Evolutionary conservation across 2,329 filamentous ascomycete genomes (phyloP).

Genomic region (Xylariaceae sp.): DNA sequence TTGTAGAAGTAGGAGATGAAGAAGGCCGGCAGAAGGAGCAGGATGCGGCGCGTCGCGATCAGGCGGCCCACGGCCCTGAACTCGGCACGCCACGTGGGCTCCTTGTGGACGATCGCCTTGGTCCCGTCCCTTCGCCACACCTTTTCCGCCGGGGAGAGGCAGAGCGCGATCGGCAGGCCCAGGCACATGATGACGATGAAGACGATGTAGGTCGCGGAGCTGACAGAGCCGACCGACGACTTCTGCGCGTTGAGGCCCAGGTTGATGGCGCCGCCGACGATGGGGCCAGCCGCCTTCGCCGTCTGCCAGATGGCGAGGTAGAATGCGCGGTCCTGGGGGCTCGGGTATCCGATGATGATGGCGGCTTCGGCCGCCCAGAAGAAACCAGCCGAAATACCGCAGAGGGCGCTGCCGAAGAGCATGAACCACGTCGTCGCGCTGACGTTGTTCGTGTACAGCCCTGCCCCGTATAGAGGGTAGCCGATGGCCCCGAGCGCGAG

Average conservation of each 20-base stretch:
- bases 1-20: constrained; percentile 33
- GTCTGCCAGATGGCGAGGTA: constrained; percentile 50
- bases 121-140: constrained; percentile 28
- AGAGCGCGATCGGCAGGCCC: constrained; percentile 27
- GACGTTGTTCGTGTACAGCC: constrained; percentile 61
- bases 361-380: constrained; percentile 68
- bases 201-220: constrained; percentile 25
- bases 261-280: constrained; percentile 47
- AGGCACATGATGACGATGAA: constrained; percentile 30
- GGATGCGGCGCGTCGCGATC: constrained; percentile 21
- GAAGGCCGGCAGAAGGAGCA: constrained; percentile 29
- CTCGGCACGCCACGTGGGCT: constrained; percentile 22
- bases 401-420: constrained; percentile 57
- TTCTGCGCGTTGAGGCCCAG: constrained; percentile 38
- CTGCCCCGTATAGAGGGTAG: constrained; percentile 61
- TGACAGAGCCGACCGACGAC: constrained; percentile 16
- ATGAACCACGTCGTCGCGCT: constrained; percentile 60
- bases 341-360: constrained; percentile 60
- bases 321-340: constrained; percentile 54
- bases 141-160: constrained; percentile 26
- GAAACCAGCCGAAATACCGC: constrained; percentile 59
- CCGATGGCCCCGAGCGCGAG: constrained; percentile 47
- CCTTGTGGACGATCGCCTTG: constrained; percentile 20
- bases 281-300: constrained; percentile 36
- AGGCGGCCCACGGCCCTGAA: constrained; percentile 25